Evolutionary conservation across 805 yeast genomes (phyloP).

Genomic region (Crinitomyces ghanaensis): DNA sequence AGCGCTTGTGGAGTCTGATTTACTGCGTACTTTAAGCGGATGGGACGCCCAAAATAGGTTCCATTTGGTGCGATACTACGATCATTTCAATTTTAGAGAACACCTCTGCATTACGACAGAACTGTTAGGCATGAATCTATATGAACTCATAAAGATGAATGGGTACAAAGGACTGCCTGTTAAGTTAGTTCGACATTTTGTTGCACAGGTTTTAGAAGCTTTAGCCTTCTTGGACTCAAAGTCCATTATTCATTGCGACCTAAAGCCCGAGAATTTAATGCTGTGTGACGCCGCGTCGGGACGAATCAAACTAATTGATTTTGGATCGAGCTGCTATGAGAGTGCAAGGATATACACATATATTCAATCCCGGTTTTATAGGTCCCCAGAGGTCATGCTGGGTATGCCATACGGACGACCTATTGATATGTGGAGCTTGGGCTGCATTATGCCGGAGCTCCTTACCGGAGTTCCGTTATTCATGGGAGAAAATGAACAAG

Average conservation of each 20-base stretch:
- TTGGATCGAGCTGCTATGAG: slow-evolving; percentile 45
- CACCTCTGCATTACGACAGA: slow-evolving; percentile 79
- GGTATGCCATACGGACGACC: slow-evolving; percentile 83
- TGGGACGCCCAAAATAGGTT: slow-evolving; percentile 25
- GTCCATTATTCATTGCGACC: slow-evolving; percentile 67
- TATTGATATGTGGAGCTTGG: slow-evolving; percentile 96
- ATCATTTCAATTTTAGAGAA: slow-evolving; percentile 68
- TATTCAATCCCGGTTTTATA: slow-evolving; percentile 88
- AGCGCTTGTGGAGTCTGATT: slow-evolving; percentile 64
- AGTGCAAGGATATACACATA: slow-evolving; percentile 86
- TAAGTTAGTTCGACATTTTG: slow-evolving; percentile 30
- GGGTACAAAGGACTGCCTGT: slow-evolving; percentile 26
- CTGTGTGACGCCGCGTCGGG: slow-evolving; percentile 34
- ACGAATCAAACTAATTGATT: slow-evolving; percentile 62
- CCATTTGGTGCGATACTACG: slow-evolving; percentile 43
- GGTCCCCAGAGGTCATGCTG: slow-evolving; percentile 92
- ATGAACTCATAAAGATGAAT: slow-evolving; percentile 36
- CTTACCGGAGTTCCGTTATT: slow-evolving; percentile 86
- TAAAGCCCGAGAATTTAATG: slow-evolving; percentile 80
- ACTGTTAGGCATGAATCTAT: slow-evolving; percentile 53
- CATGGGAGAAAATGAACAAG: slow-evolving; percentile 82
- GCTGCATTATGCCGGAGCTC: slow-evolving; percentile 94
- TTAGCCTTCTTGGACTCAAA: slow-evolving; percentile 45
- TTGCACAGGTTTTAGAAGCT: slow-evolving; percentile 47
- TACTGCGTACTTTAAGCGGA: slow-evolving; percentile 39